A percentile compares a stretch with the other conserved stretches of the same genome.
Conservation (phyloP, 495 filamentous ascomycete species). For the Neurospora sp. region DNA sequence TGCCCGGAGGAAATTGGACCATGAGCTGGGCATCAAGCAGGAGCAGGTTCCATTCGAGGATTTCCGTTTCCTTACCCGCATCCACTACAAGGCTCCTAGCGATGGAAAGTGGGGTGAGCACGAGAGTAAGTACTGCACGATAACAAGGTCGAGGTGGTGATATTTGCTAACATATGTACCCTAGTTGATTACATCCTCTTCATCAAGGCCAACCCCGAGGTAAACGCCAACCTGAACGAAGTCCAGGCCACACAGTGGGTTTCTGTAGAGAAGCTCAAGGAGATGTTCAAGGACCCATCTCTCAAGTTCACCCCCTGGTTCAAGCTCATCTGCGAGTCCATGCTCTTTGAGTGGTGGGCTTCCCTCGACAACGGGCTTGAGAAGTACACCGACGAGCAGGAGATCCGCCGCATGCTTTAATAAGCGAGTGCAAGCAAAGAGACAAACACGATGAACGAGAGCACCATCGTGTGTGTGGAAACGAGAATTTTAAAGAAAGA, state of each 20-base stretch:
- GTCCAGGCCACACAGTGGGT: conserved; percentile 77
- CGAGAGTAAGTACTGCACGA: conserved; percentile 58
- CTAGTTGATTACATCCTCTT: conserved; percentile 98
- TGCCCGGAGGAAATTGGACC: conserved; percentile 82
- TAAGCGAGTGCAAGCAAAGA: not conserved
- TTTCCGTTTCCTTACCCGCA: conserved; percentile 89
- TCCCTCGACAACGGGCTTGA: conserved; percentile 73
- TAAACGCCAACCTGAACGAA: conserved; percentile 77
- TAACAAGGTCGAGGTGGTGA: not conserved
- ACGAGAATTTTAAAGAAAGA: not conserved
- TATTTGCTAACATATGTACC: conserved; percentile 5
- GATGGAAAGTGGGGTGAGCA: conserved; percentile 98
- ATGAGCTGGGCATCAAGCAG: conserved; percentile 87
- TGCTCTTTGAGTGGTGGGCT: conserved; percentile 98
- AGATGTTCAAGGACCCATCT: conserved; percentile 68
- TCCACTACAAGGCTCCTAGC: conserved; percentile 96
- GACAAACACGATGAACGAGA: not conserved
- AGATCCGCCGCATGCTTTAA: conserved; percentile 77
- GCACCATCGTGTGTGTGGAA: not conserved
- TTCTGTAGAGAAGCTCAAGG: conserved; percentile 67
- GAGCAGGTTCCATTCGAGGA: conserved; percentile 85
- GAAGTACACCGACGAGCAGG: conserved; percentile 73
- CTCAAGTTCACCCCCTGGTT: conserved; percentile 97
- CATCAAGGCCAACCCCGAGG: conserved; percentile 85
- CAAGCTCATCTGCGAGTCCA: conserved; percentile 93